Conservation (phyloP, 768 basidiomycete species). For the Pulveroboletus sp. region DNA sequence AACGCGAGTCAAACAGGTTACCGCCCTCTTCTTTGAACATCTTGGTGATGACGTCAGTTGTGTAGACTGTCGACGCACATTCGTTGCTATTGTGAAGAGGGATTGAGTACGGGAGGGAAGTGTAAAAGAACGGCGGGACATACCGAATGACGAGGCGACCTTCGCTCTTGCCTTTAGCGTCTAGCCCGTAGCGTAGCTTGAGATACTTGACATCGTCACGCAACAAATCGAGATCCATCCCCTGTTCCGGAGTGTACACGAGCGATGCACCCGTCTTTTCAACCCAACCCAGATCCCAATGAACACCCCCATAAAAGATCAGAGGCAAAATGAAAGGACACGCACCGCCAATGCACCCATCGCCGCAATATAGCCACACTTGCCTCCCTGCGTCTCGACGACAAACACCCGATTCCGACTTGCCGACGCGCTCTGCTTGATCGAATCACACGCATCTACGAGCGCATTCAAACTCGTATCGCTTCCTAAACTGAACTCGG, state of each 20-base stretch:
- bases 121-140: slow-evolving; percentile 20
- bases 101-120: not conserved
- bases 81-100: slow-evolving; percentile 59
- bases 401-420: slow-evolving; percentile 96
- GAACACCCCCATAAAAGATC: not conserved
- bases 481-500: slow-evolving; percentile 91
- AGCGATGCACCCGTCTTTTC: slow-evolving; percentile 81
- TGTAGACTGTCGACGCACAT: slow-evolving; percentile 80
- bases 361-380: slow-evolving; percentile 92
- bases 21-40: slow-evolving; percentile 97
- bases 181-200: slow-evolving; percentile 77
- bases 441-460: slow-evolving; percentile 96
- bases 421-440: slow-evolving; percentile 97
- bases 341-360: slow-evolving; percentile 93
- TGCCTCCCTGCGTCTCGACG: slow-evolving; percentile 96
- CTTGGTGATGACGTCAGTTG: slow-evolving; percentile 85
- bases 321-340: slow-evolving; percentile 8
- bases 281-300: not conserved
- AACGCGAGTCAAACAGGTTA: slow-evolving; percentile 85
- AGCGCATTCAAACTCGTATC: slow-evolving; percentile 98
- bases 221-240: slow-evolving; percentile 79
- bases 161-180: slow-evolving; percentile 85
- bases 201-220: slow-evolving; percentile 85
- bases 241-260: slow-evolving; percentile 90
- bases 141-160: slow-evolving; percentile 91